Conservation (phyloP, 768 basidiomycete genomes). For the Auriculariales sp. region DNA sequence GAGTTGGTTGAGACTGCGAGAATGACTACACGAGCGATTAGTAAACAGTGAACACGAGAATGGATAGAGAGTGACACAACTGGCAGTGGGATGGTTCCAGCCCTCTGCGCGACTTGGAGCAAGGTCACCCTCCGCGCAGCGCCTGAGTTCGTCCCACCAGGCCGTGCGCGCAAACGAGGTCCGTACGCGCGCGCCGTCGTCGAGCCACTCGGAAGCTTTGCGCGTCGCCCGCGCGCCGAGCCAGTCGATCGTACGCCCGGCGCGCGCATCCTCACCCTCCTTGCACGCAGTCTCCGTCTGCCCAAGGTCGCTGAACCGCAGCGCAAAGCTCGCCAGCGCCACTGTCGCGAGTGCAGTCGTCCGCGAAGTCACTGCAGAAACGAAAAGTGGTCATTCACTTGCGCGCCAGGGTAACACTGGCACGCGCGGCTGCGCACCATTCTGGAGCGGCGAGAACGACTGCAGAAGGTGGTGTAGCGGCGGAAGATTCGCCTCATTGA, state of each 20-base stretch:
- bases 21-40: constrained; percentile 38
- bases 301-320: constrained; percentile 63
- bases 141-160: constrained; percentile 79
- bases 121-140: constrained; percentile 65
- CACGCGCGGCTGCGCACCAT: constrained; percentile 33
- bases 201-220: constrained; percentile 55
- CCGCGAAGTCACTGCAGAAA: constrained; percentile 51
- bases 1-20: constrained; percentile 71
- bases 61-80: constrained; percentile 31
- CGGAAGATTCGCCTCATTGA: constrained; percentile 46
- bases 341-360: constrained; percentile 60
- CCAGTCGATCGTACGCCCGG: constrained; percentile 76
- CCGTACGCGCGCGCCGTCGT: constrained; percentile 34
- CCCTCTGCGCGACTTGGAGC: constrained; percentile 57
- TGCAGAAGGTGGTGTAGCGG: constrained; percentile 61
- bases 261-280: constrained; percentile 69
- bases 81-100: constrained; percentile 78
- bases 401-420: constrained; percentile 4
- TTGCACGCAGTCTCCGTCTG: constrained; percentile 61
- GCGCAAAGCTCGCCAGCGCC: constrained; percentile 53
- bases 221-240: constrained; percentile 55
- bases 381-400: neutral
- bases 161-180: constrained; percentile 34
- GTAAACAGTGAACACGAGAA: constrained; percentile 4
- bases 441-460: constrained; percentile 70